Base-by-base conservation (phyloP, 2,329 filamentous ascomycete genomes). In the Ophiostoma sp. region DNA sequence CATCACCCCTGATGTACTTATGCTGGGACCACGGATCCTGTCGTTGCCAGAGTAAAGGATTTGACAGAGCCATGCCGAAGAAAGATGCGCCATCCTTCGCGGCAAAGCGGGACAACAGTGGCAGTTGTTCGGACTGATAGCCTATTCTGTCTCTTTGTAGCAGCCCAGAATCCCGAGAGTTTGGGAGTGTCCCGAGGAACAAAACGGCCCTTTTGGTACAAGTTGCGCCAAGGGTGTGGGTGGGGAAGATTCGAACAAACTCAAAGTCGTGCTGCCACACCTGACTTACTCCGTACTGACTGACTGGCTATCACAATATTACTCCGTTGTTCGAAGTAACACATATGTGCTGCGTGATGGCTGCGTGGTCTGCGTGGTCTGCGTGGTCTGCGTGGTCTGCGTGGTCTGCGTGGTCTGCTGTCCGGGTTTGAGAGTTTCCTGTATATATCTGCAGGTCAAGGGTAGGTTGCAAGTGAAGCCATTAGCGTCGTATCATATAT, bases 101-200 rank as follows among this genome's bases (percentile, higher is more conserved):
- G 49, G n/a, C 49, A 55, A 27, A 55, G 49, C 18, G 6, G 49
- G 7, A 55, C 8, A 55, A 4, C 3, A 7, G 49, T 55, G 18
- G 49, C 27, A 27, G 27, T 27, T 27, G 27, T 27, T 27, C 1
- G 27, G 27, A 27, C 27, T 27, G 27, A 45, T 45, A 45, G 14
- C 55, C 38, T 60, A 60, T 60, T 60, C n/a, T 41, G 2, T 27
- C 27, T 27, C 27, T 27, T 27, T 27, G 27, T 18, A 63, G 16
- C 60, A 63, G 40, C 3, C 7, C 41, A 12, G 41, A 64, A 42
- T 70, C 47, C 69, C 69, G 66, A 68, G 7, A 66, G 69, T 68
- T 49, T 70, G 69, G 66, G 44, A 60, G 64, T 47, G 52, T 64
- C 45, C 64, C 49, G 65, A 66, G 55, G 45, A 47, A 58, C 42